Evolutionary conservation across 352 stramenopile species (phyloP).

Genomic region (Pythium dissimile): DNA sequence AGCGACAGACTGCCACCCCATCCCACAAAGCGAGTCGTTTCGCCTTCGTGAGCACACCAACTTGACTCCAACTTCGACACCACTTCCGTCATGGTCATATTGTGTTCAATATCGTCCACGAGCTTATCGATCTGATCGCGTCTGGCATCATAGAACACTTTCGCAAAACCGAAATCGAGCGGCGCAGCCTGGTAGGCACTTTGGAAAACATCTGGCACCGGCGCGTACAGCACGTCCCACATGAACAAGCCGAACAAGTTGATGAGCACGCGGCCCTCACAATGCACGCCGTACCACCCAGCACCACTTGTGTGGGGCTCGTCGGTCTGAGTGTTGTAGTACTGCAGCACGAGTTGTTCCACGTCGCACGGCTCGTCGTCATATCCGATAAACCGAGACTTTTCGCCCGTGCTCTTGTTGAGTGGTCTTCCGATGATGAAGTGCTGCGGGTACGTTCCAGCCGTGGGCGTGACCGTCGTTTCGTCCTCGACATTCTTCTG

Average conservation of each 20-base stretch:
- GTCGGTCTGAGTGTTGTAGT: conserved; percentile 41
- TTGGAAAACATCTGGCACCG: conserved; percentile 83
- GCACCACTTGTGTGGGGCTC: conserved; percentile 13
- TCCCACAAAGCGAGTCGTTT: conserved; percentile 59
- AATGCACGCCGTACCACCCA: conserved; percentile 87
- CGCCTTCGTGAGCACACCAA: conserved; percentile 47
- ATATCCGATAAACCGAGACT: conserved; percentile 86
- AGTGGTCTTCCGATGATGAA: conserved; percentile 68
- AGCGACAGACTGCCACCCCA: conserved; percentile 45
- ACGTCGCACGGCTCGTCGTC: conserved; percentile 83
- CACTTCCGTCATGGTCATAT: conserved; percentile 43
- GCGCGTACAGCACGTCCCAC: conserved; percentile 84
- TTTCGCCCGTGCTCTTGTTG: conserved; percentile 72
- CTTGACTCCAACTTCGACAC: conserved; percentile 30
- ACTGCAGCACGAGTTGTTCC: conserved; percentile 82
- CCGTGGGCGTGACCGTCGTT: neutral
- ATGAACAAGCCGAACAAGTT: conserved; percentile 86
- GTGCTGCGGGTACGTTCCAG: conserved; percentile 29
- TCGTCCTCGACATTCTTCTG: neutral
- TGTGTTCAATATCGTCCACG: conserved; percentile 34
- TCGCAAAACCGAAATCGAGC: conserved; percentile 67
- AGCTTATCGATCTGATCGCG: conserved; percentile 40
- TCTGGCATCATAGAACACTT: conserved; percentile 45
- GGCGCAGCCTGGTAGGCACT: conserved; percentile 73
- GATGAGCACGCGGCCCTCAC: conserved; percentile 62